Evolutionary conservation across 192 early-diverging fungal genomes (phyloP).

Genomic region (Dissophora ornata): DNA sequence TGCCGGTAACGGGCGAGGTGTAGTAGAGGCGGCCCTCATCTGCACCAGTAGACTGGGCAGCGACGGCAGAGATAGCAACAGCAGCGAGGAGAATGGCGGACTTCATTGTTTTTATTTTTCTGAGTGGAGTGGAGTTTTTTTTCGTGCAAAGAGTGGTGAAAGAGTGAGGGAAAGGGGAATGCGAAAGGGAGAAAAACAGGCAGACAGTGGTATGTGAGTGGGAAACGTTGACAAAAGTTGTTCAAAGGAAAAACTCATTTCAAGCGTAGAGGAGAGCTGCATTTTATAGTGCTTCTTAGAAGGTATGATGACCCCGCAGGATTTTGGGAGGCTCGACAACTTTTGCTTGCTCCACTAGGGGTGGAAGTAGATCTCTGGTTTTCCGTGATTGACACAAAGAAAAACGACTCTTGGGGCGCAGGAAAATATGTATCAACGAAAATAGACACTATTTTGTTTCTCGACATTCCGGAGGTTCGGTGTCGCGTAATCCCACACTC

Average conservation of each 20-base stretch:
- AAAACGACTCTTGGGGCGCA: too few species aligned
- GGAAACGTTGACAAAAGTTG: slow-evolving; percentile 25
- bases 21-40: slow-evolving; percentile 50
- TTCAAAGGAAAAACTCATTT: slow-evolving; percentile 29
- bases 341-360: too few species aligned
- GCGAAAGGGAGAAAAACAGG: not conserved
- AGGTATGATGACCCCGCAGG: not conserved
- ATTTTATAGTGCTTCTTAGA: slow-evolving; percentile 12
- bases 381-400: too few species aligned
- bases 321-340: too few species aligned
- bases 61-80: slow-evolving; percentile 35
- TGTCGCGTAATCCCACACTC: not conserved
- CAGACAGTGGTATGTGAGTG: slow-evolving; percentile 28
- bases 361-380: too few species aligned
- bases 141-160: too few species aligned
- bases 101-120: slow-evolving; percentile 43
- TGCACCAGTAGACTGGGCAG: slow-evolving; percentile 27
- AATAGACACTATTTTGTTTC: too few species aligned
- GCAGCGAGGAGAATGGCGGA: slow-evolving; percentile 29
- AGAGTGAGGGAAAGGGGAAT: slow-evolving; percentile 1
- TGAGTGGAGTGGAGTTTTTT: too few species aligned
- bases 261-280: not conserved
- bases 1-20: slow-evolving; percentile 30
- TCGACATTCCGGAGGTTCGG: too few species aligned
- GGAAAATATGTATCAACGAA: too few species aligned